A percentile compares a stretch with the other conserved stretches of the same genome.
Evolutionary conservation across 306 rosid species (phyloP).

Genomic region (Mucuna pruriens): DNA sequence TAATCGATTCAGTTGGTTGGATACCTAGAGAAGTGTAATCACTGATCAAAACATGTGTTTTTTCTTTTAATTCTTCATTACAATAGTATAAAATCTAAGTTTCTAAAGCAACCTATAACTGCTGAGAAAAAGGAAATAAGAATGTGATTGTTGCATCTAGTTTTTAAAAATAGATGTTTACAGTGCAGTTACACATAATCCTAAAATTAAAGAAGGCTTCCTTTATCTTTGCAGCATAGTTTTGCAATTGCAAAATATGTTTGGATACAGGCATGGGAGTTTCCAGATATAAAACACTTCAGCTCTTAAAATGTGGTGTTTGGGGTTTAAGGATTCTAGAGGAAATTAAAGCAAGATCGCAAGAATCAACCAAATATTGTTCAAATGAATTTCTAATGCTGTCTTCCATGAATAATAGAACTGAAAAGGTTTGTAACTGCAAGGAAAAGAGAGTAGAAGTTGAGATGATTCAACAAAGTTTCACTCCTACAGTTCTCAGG

Average conservation of each 20-base stretch:
- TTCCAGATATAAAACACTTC: not conserved
- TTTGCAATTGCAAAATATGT: slow-evolving; percentile 28
- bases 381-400: not conserved
- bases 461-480: not conserved
- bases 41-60: slow-evolving; percentile 27
- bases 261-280: slow-evolving; percentile 8
- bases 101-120: slow-evolving; percentile 28
- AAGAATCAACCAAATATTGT: slow-evolving; percentile 21
- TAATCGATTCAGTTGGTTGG: slow-evolving; percentile 85
- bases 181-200: slow-evolving; percentile 5
- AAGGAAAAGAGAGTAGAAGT: not conserved
- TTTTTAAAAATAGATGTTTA: slow-evolving; percentile 3
- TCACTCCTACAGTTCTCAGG: not conserved
- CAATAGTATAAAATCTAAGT: slow-evolving; percentile 1
- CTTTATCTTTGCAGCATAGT: not conserved
- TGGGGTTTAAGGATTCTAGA: slow-evolving; percentile 3
- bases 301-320: slow-evolving; percentile 18
- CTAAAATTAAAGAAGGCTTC: slow-evolving; percentile 28
- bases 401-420: not conserved
- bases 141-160: slow-evolving; percentile 10
- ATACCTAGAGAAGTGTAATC: slow-evolving; percentile 64
- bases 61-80: not conserved
- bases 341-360: slow-evolving; percentile 12
- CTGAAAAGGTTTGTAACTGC: not conserved
- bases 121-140: not conserved